Conservation (phyloP, 805 yeast genomes). For the Nakazawaea wickerhamii region DNA sequence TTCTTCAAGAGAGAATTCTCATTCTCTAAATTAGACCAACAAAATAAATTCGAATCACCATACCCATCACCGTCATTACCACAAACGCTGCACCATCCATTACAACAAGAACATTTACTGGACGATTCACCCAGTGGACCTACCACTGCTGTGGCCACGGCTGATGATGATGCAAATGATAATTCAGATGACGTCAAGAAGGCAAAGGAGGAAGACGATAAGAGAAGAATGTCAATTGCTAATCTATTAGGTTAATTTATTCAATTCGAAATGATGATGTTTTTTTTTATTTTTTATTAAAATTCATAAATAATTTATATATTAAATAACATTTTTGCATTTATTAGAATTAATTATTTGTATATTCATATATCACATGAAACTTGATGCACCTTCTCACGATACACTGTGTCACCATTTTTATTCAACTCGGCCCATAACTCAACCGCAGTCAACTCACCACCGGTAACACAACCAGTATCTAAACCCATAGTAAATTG, state of each 20-base stretch:
- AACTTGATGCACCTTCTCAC: conserved; percentile 23
- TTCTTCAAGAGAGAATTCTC: conserved; percentile 17
- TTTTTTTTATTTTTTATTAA: conserved; percentile 20
- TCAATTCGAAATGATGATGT: not conserved
- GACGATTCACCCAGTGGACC: not conserved
- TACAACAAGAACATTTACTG: not conserved
- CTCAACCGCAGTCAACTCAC: conserved; percentile 57
- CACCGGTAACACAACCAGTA: conserved; percentile 76
- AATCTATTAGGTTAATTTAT: conserved; percentile 7
- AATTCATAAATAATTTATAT: conserved; percentile 15
- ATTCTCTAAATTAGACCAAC: conserved; percentile 8
- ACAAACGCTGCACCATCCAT: conserved; percentile 4
- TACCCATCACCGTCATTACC: conserved; percentile 8
- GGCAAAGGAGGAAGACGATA: conserved; percentile 7
- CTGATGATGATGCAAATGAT: not conserved
- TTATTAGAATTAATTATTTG: no score
- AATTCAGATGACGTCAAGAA: not conserved
- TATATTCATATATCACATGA: conserved; percentile 17
- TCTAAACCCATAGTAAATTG: conserved; percentile 77
- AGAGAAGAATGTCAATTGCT: conserved; percentile 14
- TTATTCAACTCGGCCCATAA: conserved; percentile 32
- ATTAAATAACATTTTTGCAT: not conserved
- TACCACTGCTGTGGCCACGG: not conserved
- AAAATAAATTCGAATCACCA: conserved; percentile 3
- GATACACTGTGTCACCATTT: conserved; percentile 19